phyloP scores from a whole-genome alignment of 176 grass and related monocot genomes.

The Lolium rigidum region DNA sequence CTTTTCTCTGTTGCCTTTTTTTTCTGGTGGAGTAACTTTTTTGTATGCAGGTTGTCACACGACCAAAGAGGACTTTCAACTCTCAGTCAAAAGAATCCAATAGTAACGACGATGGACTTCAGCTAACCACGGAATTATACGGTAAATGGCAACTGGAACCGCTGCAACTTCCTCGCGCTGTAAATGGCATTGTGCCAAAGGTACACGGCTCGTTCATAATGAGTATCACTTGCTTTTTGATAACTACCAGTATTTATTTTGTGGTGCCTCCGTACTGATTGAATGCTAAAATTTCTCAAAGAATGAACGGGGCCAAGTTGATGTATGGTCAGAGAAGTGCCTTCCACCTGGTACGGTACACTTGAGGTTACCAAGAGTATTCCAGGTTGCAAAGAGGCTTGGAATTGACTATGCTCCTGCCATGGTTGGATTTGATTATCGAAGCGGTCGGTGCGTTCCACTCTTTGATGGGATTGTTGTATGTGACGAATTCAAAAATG shows the following conservation, averaged over 20 bases:
- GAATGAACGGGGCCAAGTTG: slow-evolving; percentile 96
- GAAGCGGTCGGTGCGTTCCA: slow-evolving; percentile 65
- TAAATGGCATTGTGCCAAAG: slow-evolving; percentile 91
- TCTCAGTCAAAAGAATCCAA: slow-evolving; percentile 51
- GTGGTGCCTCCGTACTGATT: slow-evolving; percentile 32
- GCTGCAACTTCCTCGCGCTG: slow-evolving; percentile 74
- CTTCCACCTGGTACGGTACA: slow-evolving; percentile 90
- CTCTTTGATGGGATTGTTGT: slow-evolving; percentile 89
- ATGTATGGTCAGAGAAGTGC: slow-evolving; percentile 98
- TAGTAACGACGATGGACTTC: slow-evolving; percentile 51
- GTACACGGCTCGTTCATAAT: slow-evolving; percentile 44
- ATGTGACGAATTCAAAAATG: slow-evolving; percentile 73
- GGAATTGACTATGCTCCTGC: slow-evolving; percentile 92
- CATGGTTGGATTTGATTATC: slow-evolving; percentile 96
- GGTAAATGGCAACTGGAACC: slow-evolving; percentile 94
- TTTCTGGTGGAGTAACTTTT: slow-evolving; percentile 27
- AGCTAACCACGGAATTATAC: slow-evolving; percentile 71
- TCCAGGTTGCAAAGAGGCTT: slow-evolving; percentile 86
- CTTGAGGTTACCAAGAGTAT: slow-evolving; percentile 84
- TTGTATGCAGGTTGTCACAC: slow-evolving; percentile 66
- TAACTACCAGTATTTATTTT: slow-evolving; percentile 37
- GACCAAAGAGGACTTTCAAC: slow-evolving; percentile 64
- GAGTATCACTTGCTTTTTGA: slow-evolving; percentile 6
- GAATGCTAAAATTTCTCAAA: slow-evolving; percentile 48
- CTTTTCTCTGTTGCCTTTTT: not conserved